These are phyloP conservation scores for Irpex rosettiformis DNA, from an alignment of 1,284 basidiomycete species.

Conservation along the genomic window DNA sequence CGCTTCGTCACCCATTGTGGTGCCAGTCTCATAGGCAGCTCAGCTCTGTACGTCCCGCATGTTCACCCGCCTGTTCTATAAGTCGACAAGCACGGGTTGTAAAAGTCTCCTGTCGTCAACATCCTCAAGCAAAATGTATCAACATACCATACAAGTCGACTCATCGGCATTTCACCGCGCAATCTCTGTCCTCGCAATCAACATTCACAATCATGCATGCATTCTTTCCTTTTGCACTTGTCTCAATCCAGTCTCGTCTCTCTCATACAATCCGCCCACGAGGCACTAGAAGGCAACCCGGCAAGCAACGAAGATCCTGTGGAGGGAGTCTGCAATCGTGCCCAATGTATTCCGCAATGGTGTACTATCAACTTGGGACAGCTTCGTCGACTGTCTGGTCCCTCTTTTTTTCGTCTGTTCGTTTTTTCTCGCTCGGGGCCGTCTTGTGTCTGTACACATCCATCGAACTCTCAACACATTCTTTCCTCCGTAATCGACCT, in stretches of 20 bases:
- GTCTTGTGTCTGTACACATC: constrained; percentile 24
- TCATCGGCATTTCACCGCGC: constrained; percentile 54
- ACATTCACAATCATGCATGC: constrained; percentile 64
- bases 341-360: constrained; percentile 20
- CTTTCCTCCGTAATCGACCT: constrained; percentile 39
- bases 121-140: constrained; percentile 66
- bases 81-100: constrained; percentile 28
- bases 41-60: constrained; percentile 11
- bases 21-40: constrained; percentile 52
- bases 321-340: constrained; percentile 6
- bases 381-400: constrained; percentile 32
- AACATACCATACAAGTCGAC: constrained; percentile 57
- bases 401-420: constrained; percentile 28
- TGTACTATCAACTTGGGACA: constrained; percentile 39
- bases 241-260: constrained; percentile 26
- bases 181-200: constrained; percentile 53
- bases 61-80: constrained; percentile 14
- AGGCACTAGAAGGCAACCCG: background rate
- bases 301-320: background rate
- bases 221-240: constrained; percentile 52
- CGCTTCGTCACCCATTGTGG: constrained; percentile 47
- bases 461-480: constrained; percentile 42
- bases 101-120: constrained; percentile 27
- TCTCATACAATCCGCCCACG: constrained; percentile 31
- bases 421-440: constrained; percentile 27